These are phyloP conservation scores for Gossypium turneri DNA, from an alignment of 345 rosid species.

Conservation along the genomic window DNA sequence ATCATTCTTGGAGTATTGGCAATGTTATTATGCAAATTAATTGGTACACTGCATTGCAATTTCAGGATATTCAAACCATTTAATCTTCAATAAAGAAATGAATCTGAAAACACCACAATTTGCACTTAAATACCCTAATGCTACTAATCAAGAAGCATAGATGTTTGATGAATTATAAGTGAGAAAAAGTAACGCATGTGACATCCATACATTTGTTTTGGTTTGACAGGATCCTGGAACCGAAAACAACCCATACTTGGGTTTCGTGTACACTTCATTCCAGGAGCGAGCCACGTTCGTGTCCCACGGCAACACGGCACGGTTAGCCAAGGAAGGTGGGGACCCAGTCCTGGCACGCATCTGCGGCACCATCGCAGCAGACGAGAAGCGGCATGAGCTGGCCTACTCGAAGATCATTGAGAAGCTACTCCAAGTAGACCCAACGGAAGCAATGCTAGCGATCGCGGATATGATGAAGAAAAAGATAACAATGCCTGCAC, in stretches of 20 bases:
- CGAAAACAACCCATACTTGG: slow-evolving; percentile 70
- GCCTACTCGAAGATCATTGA: slow-evolving; percentile 53
- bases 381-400: slow-evolving; percentile 67
- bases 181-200: neutral
- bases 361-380: slow-evolving; percentile 70
- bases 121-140: neutral
- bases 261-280: slow-evolving; percentile 78
- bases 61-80: neutral
- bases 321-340: slow-evolving; percentile 51
- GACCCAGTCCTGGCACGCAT: slow-evolving; percentile 58
- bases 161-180: neutral
- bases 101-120: neutral
- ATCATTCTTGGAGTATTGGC: neutral
- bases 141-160: neutral
- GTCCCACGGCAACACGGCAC: slow-evolving; percentile 86
- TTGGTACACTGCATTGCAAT: neutral
- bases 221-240: slow-evolving; percentile 52
- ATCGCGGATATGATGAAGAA: slow-evolving; percentile 63
- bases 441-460: slow-evolving; percentile 39
- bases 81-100: neutral
- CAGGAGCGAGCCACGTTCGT: slow-evolving; percentile 83
- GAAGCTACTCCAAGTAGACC: slow-evolving; percentile 66
- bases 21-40: neutral
- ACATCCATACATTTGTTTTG: neutral
- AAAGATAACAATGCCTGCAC: slow-evolving; percentile 70